Evolutionary conservation across 1,139 yeast species (phyloP), one percentile per base, ranked within the genome.

Genomic region (Yamadazyma aaseri): DNA sequence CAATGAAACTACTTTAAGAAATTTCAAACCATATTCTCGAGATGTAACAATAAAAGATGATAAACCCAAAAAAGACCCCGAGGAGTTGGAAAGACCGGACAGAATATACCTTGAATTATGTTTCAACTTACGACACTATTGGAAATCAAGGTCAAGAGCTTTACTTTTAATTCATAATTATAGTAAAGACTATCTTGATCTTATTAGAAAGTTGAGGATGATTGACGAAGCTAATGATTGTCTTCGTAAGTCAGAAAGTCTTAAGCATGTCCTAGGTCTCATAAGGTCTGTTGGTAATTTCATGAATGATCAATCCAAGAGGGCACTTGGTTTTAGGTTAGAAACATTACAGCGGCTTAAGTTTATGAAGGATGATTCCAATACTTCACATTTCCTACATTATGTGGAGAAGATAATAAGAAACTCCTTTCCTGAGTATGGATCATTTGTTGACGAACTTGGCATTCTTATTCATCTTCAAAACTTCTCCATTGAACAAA

Each of bases 201-300:
- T 92, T 28, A 62, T 74, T 12, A 61, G 65, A 32, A 86, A 86
- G 50, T 60, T 90, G 35, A 71, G 76, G 35, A 56, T 74, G 26
- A 60, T 92, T 20, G 95, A 86, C 47, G 72, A 69, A 28, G 95
- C 95, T 0, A 71, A 80, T 33, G 71, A 67, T 22, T 68, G 77
- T 26, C 65, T 90, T n/a, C 65, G 70, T 34, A 63, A 71, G 6
- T 86, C 95, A 0, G 69, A 69, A n/a, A 73, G 78, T 29, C 71
- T 92, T 48, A 74, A 78, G 43, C 73, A 76, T 39, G 74, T 90
- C 7, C 65, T 92, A 38, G 83, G 82, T 31, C 75, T 92, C 27
- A 86, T 92, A 34, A 72, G 89, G 44, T 82, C 84, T 13, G 81
- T 92, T 40, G 98, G 97, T 15, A 92, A 92, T 53, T 89, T 81